Conservation (phyloP, 2,329 filamentous ascomycete genomes). For the Pochonia chlamydosporia region DNA sequence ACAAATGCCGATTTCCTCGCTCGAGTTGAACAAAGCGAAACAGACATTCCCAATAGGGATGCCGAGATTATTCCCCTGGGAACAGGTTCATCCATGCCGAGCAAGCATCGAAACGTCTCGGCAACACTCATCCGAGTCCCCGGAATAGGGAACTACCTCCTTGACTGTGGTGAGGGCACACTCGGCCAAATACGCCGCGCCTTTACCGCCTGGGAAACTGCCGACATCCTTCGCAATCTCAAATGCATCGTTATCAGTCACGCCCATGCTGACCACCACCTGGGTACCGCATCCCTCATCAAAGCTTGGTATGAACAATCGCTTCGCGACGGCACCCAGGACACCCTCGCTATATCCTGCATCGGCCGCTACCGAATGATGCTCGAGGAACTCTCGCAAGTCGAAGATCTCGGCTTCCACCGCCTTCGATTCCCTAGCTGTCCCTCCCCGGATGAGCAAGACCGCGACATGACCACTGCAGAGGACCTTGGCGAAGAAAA, state of each 20-base stretch:
- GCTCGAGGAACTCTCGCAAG: slow-evolving; percentile 70
- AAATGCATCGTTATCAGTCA: slow-evolving; percentile 90
- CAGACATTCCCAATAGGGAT: slow-evolving; percentile 66
- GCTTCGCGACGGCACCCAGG: slow-evolving; percentile 26
- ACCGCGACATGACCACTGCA: slow-evolving; percentile 26
- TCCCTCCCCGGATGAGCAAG: slow-evolving; percentile 12
- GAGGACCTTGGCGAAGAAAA: slow-evolving; percentile 35
- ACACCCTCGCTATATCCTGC: slow-evolving; percentile 59
- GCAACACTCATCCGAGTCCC: slow-evolving; percentile 80
- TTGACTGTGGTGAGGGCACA: slow-evolving; percentile 91
- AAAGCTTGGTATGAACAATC: slow-evolving; percentile 68
- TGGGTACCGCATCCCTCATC: slow-evolving; percentile 78
- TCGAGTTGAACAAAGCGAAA: slow-evolving; percentile 45
- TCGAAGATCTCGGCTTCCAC: slow-evolving; percentile 70
- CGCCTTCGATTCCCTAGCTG: slow-evolving; percentile 35
- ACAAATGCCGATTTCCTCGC: slow-evolving; percentile 39
- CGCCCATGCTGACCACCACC: slow-evolving; percentile 91
- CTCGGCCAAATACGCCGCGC: slow-evolving; percentile 78
- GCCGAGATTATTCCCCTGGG: slow-evolving; percentile 82
- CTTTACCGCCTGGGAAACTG: slow-evolving; percentile 59
- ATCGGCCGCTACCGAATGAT: slow-evolving; percentile 67
- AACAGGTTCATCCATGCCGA: slow-evolving; percentile 84
- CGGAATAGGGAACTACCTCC: slow-evolving; percentile 77
- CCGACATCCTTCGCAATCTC: slow-evolving; percentile 69
- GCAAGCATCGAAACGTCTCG: slow-evolving; percentile 93